Conservation (phyloP, 306 rosid species). For the Castanea mollissima region DNA sequence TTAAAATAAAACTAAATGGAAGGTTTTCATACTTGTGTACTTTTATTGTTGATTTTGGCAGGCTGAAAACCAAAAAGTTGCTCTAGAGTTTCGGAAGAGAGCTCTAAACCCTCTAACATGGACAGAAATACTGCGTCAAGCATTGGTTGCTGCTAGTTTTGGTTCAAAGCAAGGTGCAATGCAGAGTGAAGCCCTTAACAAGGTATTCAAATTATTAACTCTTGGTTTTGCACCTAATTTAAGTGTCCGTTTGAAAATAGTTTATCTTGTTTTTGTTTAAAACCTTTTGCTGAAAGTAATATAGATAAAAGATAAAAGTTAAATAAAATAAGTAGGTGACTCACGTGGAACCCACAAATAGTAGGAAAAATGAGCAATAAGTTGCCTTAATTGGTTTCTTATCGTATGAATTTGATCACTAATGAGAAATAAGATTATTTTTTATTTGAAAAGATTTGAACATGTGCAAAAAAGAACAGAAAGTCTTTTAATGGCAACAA, state of each 20-base stretch:
- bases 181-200: conserved; percentile 59
- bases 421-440: neutral
- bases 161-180: conserved; percentile 72
- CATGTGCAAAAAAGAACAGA: neutral
- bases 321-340: too few species aligned
- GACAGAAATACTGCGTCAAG: conserved; percentile 87
- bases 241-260: too few species aligned
- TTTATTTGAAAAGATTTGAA: neutral
- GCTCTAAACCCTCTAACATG: conserved; percentile 84
- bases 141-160: conserved; percentile 89
- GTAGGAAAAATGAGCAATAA: too few species aligned
- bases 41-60: conserved; percentile 39
- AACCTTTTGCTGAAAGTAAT: too few species aligned
- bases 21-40: conserved; percentile 6
- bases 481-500: neutral
- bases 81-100: conserved; percentile 69
- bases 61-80: conserved; percentile 67
- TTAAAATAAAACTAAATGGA: neutral
- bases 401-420: neutral
- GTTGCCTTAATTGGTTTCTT: neutral
- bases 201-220: conserved; percentile 44
- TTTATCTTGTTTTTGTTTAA: too few species aligned
- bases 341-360: too few species aligned
- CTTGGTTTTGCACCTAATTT: too few species aligned
- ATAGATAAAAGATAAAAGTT: too few species aligned